These are phyloP conservation scores for Saccharomyces mikatae DNA, from an alignment of 805 yeast genomes.

Conservation along the genomic window DNA sequence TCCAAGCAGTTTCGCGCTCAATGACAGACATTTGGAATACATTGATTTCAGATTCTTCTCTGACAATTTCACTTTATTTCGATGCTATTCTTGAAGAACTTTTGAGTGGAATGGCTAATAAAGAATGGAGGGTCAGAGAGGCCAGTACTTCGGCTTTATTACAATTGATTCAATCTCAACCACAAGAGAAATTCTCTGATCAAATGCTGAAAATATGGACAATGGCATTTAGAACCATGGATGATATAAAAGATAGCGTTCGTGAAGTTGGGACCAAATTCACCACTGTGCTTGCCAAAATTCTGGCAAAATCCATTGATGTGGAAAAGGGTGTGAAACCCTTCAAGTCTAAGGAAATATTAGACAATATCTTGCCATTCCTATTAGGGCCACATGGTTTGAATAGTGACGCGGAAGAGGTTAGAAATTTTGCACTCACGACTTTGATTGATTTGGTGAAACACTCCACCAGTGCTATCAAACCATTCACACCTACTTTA, in stretches of 20 bases:
- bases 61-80: slow-evolving; percentile 46
- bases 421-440: slow-evolving; percentile 63
- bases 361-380: slow-evolving; percentile 64
- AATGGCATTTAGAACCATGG: slow-evolving; percentile 82
- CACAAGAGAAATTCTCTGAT: slow-evolving; percentile 41
- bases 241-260: slow-evolving; percentile 91
- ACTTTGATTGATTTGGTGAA: slow-evolving; percentile 67
- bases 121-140: slow-evolving; percentile 91
- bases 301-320: slow-evolving; percentile 51
- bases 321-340: slow-evolving; percentile 34
- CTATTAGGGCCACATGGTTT: slow-evolving; percentile 72
- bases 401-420: slow-evolving; percentile 79
- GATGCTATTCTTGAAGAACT: slow-evolving; percentile 57
- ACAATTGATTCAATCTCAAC: slow-evolving; percentile 58
- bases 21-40: slow-evolving; percentile 88
- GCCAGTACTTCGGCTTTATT: slow-evolving; percentile 69
- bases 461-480: slow-evolving; percentile 50
- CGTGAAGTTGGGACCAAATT: slow-evolving; percentile 68
- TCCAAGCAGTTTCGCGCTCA: slow-evolving; percentile 58
- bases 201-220: slow-evolving; percentile 68
- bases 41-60: slow-evolving; percentile 48
- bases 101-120: slow-evolving; percentile 58
- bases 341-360: slow-evolving; percentile 36
- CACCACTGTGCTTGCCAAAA: slow-evolving; percentile 57
- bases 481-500: slow-evolving; percentile 60